Percentiles rank a stretch among this genome's conserved stretches.
Conservation (phyloP, 441 rosid genomes). For the Cnidoscolus chayamansa region DNA sequence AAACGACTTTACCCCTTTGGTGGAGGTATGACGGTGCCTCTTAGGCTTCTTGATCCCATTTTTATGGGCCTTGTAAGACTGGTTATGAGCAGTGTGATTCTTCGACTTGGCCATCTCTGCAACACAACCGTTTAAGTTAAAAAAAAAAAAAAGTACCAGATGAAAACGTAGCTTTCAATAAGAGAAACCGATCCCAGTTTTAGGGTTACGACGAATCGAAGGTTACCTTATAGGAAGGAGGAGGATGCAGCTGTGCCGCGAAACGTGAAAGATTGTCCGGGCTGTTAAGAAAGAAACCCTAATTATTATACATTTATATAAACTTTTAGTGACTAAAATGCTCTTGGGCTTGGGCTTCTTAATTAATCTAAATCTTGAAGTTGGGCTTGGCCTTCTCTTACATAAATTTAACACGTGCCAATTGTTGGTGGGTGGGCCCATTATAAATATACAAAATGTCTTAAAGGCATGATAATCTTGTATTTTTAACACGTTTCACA, state of each 20-base stretch:
- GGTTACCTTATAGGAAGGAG: constrained; percentile 15
- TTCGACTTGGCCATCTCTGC: constrained; percentile 97
- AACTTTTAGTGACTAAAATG: constrained; percentile 5
- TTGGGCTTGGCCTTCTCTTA: too few relatives aligned
- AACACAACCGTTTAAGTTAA: not conserved
- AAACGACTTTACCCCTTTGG: constrained; percentile 62
- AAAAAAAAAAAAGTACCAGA: not conserved
- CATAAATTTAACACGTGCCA: too few relatives aligned
- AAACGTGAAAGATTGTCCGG: not conserved
- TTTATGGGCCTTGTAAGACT: constrained; percentile 91
- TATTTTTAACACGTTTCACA: too few relatives aligned
- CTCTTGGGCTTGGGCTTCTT: not conserved
- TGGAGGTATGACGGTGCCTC: constrained; percentile 91
- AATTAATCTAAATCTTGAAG: not conserved
- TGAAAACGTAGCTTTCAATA: not conserved
- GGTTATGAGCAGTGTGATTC: constrained; percentile 99
- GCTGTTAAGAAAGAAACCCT: constrained; percentile 18
- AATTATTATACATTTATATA: constrained; percentile 3
- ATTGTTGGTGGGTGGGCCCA: too few relatives aligned
- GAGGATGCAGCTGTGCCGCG: constrained; percentile 11
- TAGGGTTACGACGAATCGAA: not conserved
- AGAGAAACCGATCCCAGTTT: not conserved
- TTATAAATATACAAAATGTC: too few relatives aligned
- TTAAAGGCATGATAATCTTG: too few relatives aligned
- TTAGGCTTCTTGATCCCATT: constrained; percentile 97